phyloP scores from a whole-genome alignment of 2,329 filamentous ascomycete species.

The Chrysoporthe cubensis region DNA sequence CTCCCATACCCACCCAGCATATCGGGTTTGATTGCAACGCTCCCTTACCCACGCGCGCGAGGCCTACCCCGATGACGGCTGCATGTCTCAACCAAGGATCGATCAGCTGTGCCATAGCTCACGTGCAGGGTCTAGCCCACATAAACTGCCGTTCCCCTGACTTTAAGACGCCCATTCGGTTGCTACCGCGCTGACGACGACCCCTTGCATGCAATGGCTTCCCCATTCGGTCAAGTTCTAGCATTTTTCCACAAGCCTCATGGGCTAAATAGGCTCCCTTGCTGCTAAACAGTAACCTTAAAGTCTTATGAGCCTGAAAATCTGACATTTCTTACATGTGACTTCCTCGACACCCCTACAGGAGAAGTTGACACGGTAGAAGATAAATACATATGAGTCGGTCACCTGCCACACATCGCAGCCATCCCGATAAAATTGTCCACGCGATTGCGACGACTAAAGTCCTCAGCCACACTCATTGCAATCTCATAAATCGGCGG shows the following conservation, averaged over 20 bases:
- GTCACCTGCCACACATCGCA: not conserved
- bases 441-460: not conserved
- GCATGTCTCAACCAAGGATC: constrained; percentile 26
- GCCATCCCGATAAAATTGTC: not conserved
- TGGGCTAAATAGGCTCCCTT: not conserved
- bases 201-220: constrained; percentile 19
- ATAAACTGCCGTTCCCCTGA: not conserved
- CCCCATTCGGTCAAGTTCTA: not conserved
- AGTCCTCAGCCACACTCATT: not conserved
- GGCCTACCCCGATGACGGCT: constrained; percentile 21
- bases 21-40: not conserved
- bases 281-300: not conserved
- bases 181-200: constrained; percentile 1
- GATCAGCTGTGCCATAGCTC: constrained; percentile 25
- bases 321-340: constrained; percentile 4
- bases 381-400: not conserved
- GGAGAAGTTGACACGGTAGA: not conserved
- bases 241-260: not conserved
- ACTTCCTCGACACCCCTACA: not conserved
- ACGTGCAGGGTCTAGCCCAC: constrained; percentile 17
- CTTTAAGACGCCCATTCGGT: not conserved
- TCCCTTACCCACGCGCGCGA: constrained; percentile 11
- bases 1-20: not conserved
- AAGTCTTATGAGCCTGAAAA: not conserved
- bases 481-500: not conserved